Conservation (phyloP, 2,329 filamentous ascomycete species). For the Beauveria sp. region DNA sequence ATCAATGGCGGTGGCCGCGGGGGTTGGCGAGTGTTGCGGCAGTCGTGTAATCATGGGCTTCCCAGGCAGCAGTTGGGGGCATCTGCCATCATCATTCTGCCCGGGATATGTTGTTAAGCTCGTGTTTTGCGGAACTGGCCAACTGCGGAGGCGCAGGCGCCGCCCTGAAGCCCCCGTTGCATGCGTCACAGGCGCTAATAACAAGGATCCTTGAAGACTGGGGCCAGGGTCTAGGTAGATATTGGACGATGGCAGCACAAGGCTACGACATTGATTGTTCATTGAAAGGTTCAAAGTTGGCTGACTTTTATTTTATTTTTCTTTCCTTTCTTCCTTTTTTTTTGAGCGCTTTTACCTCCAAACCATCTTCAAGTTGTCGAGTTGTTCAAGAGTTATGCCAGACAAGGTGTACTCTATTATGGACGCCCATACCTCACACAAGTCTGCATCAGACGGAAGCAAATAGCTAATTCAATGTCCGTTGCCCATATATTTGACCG, state of each 20-base stretch:
- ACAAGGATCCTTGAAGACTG: not conserved
- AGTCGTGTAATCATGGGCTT: not conserved
- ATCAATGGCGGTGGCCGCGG: not conserved
- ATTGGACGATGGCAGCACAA: not conserved
- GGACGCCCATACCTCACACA: not conserved
- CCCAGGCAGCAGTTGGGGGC: not conserved
- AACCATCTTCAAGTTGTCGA: too few species aligned
- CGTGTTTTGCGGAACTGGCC: not conserved
- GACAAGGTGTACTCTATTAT: too few species aligned
- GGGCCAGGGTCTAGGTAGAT: not conserved
- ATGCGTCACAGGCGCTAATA: slow-evolving; percentile 6
- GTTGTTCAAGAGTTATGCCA: too few species aligned
- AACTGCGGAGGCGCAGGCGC: not conserved
- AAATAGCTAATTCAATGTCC: not conserved
- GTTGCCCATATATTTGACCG: not conserved
- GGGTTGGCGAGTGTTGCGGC: not conserved
- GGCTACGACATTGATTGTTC: not conserved
- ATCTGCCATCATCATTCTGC: slow-evolving; percentile 4
- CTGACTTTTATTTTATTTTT: not conserved
- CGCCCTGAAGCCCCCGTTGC: not conserved
- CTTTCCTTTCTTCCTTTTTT: not conserved
- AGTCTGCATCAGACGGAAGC: not conserved
- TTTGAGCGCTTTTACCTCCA: too few species aligned
- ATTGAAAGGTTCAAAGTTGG: too few species aligned
- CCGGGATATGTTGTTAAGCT: not conserved